Base-by-base conservation (phyloP, 768 basidiomycete species). In the Collybiopsis luxurians region DNA sequence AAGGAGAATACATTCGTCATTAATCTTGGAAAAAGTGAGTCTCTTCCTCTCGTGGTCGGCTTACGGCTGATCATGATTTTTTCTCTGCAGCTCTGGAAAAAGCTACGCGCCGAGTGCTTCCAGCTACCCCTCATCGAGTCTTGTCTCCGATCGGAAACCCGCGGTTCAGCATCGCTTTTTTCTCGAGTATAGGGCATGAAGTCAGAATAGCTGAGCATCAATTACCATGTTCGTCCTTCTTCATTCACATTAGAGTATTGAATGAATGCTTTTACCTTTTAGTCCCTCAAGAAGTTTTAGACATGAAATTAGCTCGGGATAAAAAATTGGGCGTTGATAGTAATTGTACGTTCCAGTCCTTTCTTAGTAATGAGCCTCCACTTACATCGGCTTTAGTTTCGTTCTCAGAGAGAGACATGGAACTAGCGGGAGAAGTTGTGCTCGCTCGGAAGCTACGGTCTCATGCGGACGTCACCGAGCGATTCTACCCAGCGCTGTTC, bases 101-200 rank as follows among this genome's bases (percentile, higher is more conserved):
- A 36, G 80, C 74, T n/a, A 83, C 82, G 5, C 75, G 74, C 10
- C 76, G 79, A n/a, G 72, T 84, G 6, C 78, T 80, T 1, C 71
- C 77, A 12, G 82, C 82, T 11, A 83, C 82, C 2, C 81, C 79
- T 13, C 82, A 83, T 62, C 51, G 51, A 23, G 51, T 53, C 40
- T 26, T 81, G 43, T 78, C 78, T 1, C 82, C 83, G 1, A 67
- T 72, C 1, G 54, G 68, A 12, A 78, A 74, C 0, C 69, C 79
- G 1, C 79, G 82, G 9, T 84, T 82, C 66, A 84, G 83, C 1
- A 72, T 84, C 4, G 83, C 81, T 2, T 84, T 82, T 68, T 84
- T 84, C 72, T 81, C 83, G 50, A 81, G 73, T 59, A 79, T 83
- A 47, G 65, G 73, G 6, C 69, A 76, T 57, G 62, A 67, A 28